A percentile compares a stretch with the other conserved stretches of the same genome.
These are phyloP conservation scores for Omphalea diandra DNA, from an alignment of 441 rosid genomes.

Conservation along the genomic window DNA sequence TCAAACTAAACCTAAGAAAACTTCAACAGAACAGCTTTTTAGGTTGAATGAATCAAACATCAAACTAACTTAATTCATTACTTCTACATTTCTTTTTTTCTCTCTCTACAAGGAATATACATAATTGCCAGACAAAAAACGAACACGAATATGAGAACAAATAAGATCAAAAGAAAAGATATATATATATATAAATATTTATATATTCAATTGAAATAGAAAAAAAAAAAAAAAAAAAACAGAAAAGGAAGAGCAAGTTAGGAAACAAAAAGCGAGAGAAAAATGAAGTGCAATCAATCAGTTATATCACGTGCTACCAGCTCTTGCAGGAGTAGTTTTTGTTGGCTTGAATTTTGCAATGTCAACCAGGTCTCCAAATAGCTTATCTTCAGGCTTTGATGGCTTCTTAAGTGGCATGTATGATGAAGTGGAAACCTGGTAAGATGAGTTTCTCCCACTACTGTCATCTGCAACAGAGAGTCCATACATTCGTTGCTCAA, in stretches of 20 bases:
- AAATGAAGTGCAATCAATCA: conserved; percentile 12
- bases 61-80: conserved; percentile 18
- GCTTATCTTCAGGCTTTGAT: conserved; percentile 85
- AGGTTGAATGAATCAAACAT: neutral
- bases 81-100: conserved; percentile 11
- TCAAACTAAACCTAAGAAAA: neutral
- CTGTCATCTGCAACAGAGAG: conserved; percentile 69
- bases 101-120: conserved; percentile 57
- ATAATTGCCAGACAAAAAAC: conserved; percentile 40
- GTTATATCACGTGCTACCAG: conserved; percentile 74
- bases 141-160: conserved; percentile 25
- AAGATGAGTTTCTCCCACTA: conserved; percentile 41
- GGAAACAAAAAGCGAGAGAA: conserved; percentile 18
- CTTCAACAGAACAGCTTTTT: neutral
- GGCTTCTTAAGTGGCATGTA: conserved; percentile 61
- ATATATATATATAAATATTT: conserved; percentile 18
- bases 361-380: conserved; percentile 97
- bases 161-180: conserved; percentile 23
- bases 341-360: conserved; percentile 74
- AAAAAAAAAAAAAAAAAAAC: neutral
- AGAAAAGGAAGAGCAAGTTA: conserved; percentile 13
- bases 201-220: conserved; percentile 19
- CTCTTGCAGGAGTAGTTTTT: conserved; percentile 61
- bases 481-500: conserved; percentile 79
- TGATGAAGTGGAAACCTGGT: conserved; percentile 59